Conservation (phyloP, 2,329 filamentous ascomycete species). For the Phaeosphaeria sp. region DNA sequence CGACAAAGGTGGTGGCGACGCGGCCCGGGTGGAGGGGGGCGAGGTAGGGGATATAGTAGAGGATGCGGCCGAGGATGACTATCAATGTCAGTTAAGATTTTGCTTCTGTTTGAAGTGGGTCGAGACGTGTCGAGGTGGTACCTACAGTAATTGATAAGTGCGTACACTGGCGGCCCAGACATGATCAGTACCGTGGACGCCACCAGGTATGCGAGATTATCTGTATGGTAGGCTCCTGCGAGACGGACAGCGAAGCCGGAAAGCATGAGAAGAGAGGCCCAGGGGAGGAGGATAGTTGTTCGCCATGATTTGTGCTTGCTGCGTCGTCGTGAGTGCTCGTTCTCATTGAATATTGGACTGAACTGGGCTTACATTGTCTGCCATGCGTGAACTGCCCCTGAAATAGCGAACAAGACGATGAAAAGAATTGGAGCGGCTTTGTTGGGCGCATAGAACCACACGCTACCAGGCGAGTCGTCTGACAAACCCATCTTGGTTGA, state of each 20-base stretch:
- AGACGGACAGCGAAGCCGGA: conserved; percentile 63
- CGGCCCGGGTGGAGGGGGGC: conserved; percentile 64
- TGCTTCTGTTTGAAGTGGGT: no score
- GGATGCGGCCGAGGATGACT: conserved; percentile 63
- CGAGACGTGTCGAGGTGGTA: no score
- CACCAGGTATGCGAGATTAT: conserved; percentile 50
- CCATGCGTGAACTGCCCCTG: conserved; percentile 58
- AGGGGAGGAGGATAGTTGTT: conserved; percentile 61
- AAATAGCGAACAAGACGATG: conserved; percentile 55
- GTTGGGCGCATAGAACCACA: conserved; percentile 60
- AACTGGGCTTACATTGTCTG: conserved; percentile 60
- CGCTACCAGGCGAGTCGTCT: conserved; percentile 41
- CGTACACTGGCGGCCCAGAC: conserved; percentile 61
- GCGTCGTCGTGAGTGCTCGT: not conserved
- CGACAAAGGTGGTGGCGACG: conserved; percentile 65
- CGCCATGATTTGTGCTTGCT: conserved; percentile 65
- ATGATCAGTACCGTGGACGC: conserved; percentile 50
- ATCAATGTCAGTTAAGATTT: no score
- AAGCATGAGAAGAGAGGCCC: conserved; percentile 62
- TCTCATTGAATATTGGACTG: not conserved
- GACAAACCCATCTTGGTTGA: conserved; percentile 37
- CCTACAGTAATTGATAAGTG: conserved; percentile 63
- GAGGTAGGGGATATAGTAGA: conserved; percentile 67
- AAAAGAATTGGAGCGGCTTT: conserved; percentile 63
- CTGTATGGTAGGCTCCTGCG: conserved; percentile 59